Base-by-base conservation (phyloP, 345 rosid genomes). In the Salix koriyanagi region DNA sequence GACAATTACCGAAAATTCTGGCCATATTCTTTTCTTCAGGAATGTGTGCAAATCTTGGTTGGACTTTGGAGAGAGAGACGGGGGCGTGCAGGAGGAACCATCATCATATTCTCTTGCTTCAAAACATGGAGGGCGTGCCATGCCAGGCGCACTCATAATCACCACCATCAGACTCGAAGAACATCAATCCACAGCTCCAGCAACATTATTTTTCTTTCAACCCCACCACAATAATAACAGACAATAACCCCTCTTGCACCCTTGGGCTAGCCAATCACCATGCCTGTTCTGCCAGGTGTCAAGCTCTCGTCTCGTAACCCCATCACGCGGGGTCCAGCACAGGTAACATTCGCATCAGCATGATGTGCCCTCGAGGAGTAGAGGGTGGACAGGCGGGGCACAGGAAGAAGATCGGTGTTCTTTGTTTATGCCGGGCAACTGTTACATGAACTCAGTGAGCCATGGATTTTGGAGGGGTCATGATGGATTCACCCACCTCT, bases 91-190 rank as follows among this genome's bases (percentile, higher is more conserved):
- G 75, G 26, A 76, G 76, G 76, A 71, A 79, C 79, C 83, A 86
- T 86, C 84, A 86, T 78, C 71, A 78, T 81, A 79, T 77, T 78
- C 79, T 66, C 72, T 48, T 64, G 76, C 74, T 76, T 77, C 48
- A 77, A 86, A 86, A 77, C 82, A 83, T 37, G 85, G 65, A 72
- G 84, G 85, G 86, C 85, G 86, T 86, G 89, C 84, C 28, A 48
- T 46, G 69, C 77, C 85, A 76, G 80, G 76, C 82, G 80, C 79
- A 79, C 82, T 84, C 86, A 87, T 87, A 84, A 80, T 74, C 81
- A 76, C 75, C 80, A 77, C 74, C 81, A 50, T 73, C 77, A 28
- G 58, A 69, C 74, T 39, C 79, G 13, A 41, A 52, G 65, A 18
- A 34, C 79, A 69, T 65, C 82, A 32, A 61, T 25, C 67, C 76